Percentiles rank a stretch among this genome's conserved stretches.
Conservation (phyloP, 2,329 filamentous ascomycete genomes). For the Fusarium tuaranense region DNA sequence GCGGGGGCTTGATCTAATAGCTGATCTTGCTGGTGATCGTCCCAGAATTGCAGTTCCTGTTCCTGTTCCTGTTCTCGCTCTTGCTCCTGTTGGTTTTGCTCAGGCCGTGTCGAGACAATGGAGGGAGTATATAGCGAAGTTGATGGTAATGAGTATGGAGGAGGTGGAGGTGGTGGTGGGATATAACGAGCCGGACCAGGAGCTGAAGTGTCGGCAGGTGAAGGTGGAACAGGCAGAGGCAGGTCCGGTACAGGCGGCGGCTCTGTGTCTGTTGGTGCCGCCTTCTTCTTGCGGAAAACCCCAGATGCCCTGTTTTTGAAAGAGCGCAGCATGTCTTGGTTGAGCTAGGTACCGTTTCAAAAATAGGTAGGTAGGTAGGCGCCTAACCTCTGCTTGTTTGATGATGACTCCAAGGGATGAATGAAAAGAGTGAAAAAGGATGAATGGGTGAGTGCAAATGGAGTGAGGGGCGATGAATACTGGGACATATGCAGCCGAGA, state of each 20-base stretch:
- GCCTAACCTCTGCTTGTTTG: not conserved
- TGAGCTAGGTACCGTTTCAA: not conserved
- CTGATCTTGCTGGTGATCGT: not conserved
- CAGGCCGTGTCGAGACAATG: not conserved
- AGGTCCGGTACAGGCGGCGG: conserved; percentile 14
- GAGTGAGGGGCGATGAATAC: not conserved
- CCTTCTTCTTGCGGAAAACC: conserved; percentile 39
- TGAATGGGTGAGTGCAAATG: not conserved
- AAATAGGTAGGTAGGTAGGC: not conserved
- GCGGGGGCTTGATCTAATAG: not conserved
- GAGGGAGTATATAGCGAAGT: conserved; percentile 8
- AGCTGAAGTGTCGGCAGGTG: not conserved
- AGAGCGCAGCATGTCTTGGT: conserved; percentile 42
- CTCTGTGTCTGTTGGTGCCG: conserved; percentile 4
- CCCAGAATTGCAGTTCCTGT: not conserved
- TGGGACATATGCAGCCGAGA: not conserved
- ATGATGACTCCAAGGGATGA: not conserved
- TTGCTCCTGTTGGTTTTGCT: not conserved
- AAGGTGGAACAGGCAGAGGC: conserved; percentile 1
- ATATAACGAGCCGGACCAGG: not conserved
- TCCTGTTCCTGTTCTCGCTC: not conserved
- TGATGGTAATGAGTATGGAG: conserved; percentile 6
- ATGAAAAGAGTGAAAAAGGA: too few relatives aligned
- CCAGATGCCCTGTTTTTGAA: conserved; percentile 40
- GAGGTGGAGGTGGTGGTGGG: not conserved